phyloP scores from a whole-genome alignment of 345 rosid species.

The Populus alba region DNA sequence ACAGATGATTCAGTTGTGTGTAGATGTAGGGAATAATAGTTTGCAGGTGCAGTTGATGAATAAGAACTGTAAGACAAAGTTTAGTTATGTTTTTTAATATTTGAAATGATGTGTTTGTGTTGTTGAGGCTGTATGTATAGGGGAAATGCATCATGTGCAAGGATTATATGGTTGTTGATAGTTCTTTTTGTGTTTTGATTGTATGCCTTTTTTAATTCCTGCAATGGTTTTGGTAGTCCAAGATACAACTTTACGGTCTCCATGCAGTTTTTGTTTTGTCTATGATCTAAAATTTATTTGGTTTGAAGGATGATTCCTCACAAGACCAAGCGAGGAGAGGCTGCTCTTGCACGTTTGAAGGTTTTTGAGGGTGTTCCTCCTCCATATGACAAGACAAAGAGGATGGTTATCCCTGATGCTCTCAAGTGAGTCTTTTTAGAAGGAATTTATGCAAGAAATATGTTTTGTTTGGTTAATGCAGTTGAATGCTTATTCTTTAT shows the following conservation, averaged over 20 bases:
- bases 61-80: neutral
- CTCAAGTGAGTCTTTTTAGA: slow-evolving; percentile 23
- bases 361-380: slow-evolving; percentile 36
- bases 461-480: neutral
- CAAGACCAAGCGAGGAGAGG: slow-evolving; percentile 38
- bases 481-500: neutral
- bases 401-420: slow-evolving; percentile 38
- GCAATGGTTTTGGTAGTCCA: neutral
- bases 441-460: neutral
- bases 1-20: neutral
- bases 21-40: neutral
- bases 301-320: slow-evolving; percentile 33
- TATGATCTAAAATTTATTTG: neutral
- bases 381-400: slow-evolving; percentile 29
- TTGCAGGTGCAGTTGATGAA: neutral
- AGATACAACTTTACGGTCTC: neutral
- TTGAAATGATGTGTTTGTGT: neutral
- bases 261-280: neutral
- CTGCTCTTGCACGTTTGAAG: slow-evolving; percentile 36
- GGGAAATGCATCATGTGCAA: neutral
- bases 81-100: neutral
- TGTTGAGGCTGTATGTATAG: neutral
- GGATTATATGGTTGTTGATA: neutral
- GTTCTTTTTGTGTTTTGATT: neutral
- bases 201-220: neutral